Evolutionary conservation across 2,329 filamentous ascomycete species (phyloP).

Genomic region (Dryadomyces quercus-mongolicae): DNA sequence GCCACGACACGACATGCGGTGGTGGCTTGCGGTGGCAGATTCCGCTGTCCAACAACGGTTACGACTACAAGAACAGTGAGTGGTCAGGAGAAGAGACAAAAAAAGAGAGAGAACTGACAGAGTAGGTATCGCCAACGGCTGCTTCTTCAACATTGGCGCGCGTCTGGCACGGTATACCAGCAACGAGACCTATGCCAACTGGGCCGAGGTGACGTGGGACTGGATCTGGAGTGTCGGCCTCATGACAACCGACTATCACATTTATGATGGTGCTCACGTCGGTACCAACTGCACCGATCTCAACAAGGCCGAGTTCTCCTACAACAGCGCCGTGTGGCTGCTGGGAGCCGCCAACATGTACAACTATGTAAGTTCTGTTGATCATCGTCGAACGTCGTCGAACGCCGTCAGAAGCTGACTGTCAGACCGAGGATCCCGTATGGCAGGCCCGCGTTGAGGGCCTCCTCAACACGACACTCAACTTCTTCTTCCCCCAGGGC

Average conservation of each 20-base stretch:
- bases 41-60: slow-evolving; percentile 49
- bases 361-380: slow-evolving; percentile 26
- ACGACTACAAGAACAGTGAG: slow-evolving; percentile 46
- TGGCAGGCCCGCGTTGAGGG: slow-evolving; percentile 34
- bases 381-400: too few species aligned
- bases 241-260: slow-evolving; percentile 42
- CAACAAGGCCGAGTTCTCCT: slow-evolving; percentile 41
- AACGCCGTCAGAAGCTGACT: too few species aligned
- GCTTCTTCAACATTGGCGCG: slow-evolving; percentile 38
- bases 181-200: slow-evolving; percentile 42
- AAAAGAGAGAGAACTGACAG: neutral
- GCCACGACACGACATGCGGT: slow-evolving; percentile 41
- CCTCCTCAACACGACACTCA: slow-evolving; percentile 29
- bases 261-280: slow-evolving; percentile 45
- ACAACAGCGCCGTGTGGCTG: slow-evolving; percentile 40
- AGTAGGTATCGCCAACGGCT: slow-evolving; percentile 29
- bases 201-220: slow-evolving; percentile 42
- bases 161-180: slow-evolving; percentile 50
- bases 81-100: neutral
- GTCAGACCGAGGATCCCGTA: slow-evolving; percentile 10
- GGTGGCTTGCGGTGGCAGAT: slow-evolving; percentile 60
- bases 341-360: slow-evolving; percentile 47
- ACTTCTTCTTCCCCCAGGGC: slow-evolving; percentile 32
- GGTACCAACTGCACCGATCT: slow-evolving; percentile 38
- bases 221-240: slow-evolving; percentile 39